phyloP scores from a whole-genome alignment of 1,284 basidiomycete species.

The Mrakiaceae sp. region DNA sequence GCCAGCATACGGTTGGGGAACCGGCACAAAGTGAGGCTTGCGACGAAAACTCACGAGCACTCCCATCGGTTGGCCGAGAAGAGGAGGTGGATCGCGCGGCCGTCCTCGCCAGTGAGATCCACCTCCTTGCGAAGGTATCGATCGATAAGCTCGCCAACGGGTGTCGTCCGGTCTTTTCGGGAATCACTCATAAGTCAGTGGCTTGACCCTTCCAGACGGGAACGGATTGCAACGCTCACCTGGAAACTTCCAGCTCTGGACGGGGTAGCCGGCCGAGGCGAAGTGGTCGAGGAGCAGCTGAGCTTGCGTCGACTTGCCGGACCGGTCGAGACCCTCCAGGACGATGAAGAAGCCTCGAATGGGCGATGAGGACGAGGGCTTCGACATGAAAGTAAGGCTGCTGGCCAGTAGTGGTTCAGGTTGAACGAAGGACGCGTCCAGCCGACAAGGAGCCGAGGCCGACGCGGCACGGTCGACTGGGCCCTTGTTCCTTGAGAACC shows the following conservation, averaged over 20 bases:
- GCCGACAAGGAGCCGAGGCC: too few relatives aligned
- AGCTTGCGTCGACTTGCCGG: slow-evolving; percentile 82
- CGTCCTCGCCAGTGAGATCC: slow-evolving; percentile 61
- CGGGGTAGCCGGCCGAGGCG: slow-evolving; percentile 21
- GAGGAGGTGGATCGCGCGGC: slow-evolving; percentile 82
- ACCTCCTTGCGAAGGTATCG: slow-evolving; percentile 53
- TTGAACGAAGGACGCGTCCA: too few relatives aligned
- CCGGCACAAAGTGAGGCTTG: not conserved
- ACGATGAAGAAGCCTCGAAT: slow-evolving; percentile 71
- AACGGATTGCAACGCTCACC: slow-evolving; percentile 42
- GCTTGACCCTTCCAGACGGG: not conserved
- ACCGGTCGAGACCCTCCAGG: slow-evolving; percentile 84
- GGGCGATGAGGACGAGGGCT: not conserved
- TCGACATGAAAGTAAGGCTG: too few relatives aligned
- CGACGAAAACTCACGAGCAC: slow-evolving; percentile 50
- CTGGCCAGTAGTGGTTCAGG: too few relatives aligned
- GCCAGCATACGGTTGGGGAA: too few relatives aligned
- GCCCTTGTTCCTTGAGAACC: too few relatives aligned
- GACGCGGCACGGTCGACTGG: too few relatives aligned
- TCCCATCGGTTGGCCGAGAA: slow-evolving; percentile 99
- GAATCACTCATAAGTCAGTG: not conserved
- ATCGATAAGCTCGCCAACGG: slow-evolving; percentile 89
- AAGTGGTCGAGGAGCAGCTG: slow-evolving; percentile 48
- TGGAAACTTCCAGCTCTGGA: slow-evolving; percentile 63
- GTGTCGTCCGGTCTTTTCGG: slow-evolving; percentile 68